Conservation (phyloP, 2,329 filamentous ascomycete genomes). For the Neonectria faginata region DNA sequence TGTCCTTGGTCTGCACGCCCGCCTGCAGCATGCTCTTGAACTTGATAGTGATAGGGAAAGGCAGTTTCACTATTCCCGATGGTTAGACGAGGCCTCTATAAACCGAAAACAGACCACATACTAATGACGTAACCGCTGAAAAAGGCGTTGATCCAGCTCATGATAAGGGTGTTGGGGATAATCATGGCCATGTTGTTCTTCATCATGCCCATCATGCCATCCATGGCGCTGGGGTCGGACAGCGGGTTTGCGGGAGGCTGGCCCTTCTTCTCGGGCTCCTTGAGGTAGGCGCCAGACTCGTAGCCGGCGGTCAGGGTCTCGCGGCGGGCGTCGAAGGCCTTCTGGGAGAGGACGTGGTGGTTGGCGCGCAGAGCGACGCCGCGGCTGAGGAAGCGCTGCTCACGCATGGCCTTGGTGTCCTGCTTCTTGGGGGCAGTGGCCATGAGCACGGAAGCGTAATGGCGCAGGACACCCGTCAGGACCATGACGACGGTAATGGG, state of each 20-base stretch:
- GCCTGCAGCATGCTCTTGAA: slow-evolving; percentile 99
- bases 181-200: slow-evolving; percentile 99
- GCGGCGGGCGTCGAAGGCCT: slow-evolving; percentile 83
- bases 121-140: slow-evolving; percentile 98
- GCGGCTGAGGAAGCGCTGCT: slow-evolving; percentile 86
- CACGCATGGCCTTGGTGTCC: slow-evolving; percentile 79
- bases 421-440: slow-evolving; percentile 85
- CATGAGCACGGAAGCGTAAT: slow-evolving; percentile 95
- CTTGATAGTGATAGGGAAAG: slow-evolving; percentile 96
- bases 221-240: slow-evolving; percentile 95
- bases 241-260: slow-evolving; percentile 94
- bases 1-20: slow-evolving; percentile 92
- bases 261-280: slow-evolving; percentile 86
- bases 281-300: slow-evolving; percentile 88
- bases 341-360: slow-evolving; percentile 80
- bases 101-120: slow-evolving; percentile 54
- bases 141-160: slow-evolving; percentile 99
- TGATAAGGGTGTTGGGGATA: slow-evolving; percentile 97
- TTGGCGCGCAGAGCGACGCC: slow-evolving; percentile 88
- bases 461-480: slow-evolving; percentile 92
- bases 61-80: slow-evolving; percentile 81
- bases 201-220: slow-evolving; percentile 99
- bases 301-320: slow-evolving; percentile 83
- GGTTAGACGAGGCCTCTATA: slow-evolving; percentile 34
- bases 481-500: slow-evolving; percentile 99